Evolutionary conservation across 306 rosid genomes (phyloP), one percentile per base, ranked within the genome.

Genomic region (Prinsepia uniflora): DNA sequence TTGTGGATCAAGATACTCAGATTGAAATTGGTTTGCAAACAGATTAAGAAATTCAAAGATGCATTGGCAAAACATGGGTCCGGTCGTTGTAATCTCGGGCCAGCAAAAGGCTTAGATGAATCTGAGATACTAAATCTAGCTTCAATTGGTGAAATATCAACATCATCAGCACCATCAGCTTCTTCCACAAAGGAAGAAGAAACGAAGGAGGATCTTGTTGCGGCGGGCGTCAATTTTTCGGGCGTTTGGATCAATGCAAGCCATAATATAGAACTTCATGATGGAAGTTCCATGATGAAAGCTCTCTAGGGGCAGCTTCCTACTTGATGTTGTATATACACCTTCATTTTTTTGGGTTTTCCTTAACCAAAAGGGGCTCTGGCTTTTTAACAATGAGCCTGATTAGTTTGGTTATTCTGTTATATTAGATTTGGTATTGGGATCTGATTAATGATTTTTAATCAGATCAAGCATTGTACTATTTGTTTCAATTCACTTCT

Each of bases 41-140:
- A 92, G 96, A 84, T 92, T 65, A 86, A 92, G 76, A 92, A 92
- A 78, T 92, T 92, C 72, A 92, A 88, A 75, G 86, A 85, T 76
- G 96, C 96, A 12, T 63, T 92, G 66, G 81, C 78, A 0, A 86
- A 92, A 76, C 81, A 90, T 65, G 84, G 90, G 66, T 80, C 70
- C 22, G 92, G 88, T 20, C 68, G 96, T 0, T 85, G 91, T 69
- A 78, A 88, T 80, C 74, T 81, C 60, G 91, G 92, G 7, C 89
- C 91, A 17, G 79, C 90, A 10, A 90, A 75, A 79, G 96, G 98
- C 4, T 79, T 92, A 63, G 89, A 90, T 17, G 96, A 90, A 24
- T 60, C 81, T 0, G 96, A 92, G 84, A 72, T 92, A 66, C 54
- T 72, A 71, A 61, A 17, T 10, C 76, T 92, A 65, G 84, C 76